These are phyloP conservation scores for Linnemannia hyalina DNA, from an alignment of 192 early-diverging fungal species.

Conservation along the genomic window DNA sequence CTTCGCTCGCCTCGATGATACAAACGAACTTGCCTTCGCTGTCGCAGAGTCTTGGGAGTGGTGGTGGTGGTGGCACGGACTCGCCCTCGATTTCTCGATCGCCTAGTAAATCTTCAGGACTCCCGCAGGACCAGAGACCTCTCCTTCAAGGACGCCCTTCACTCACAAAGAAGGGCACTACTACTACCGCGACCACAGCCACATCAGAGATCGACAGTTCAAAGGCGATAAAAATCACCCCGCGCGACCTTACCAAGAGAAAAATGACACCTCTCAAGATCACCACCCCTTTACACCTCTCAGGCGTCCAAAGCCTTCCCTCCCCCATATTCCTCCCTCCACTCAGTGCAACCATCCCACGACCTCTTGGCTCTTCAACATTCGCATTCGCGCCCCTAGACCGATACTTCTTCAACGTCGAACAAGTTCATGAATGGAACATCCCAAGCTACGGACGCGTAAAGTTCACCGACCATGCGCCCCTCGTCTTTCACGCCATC, in stretches of 20 bases:
- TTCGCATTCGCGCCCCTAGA: constrained; percentile 11
- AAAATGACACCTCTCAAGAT: constrained; percentile 33
- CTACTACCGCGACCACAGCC: background rate
- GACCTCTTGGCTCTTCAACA: background rate
- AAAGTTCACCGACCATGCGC: constrained; percentile 46
- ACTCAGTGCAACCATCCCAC: constrained; percentile 38
- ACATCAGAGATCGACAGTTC: background rate
- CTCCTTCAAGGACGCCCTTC: constrained; percentile 2
- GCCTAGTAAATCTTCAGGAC: constrained; percentile 8
- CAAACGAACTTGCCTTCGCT: constrained; percentile 7
- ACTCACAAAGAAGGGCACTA: background rate
- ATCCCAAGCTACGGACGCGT: constrained; percentile 49
- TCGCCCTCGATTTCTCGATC: constrained; percentile 19
- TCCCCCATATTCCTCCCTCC: constrained; percentile 44
- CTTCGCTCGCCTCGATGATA: constrained; percentile 11
- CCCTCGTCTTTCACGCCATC: constrained; percentile 43
- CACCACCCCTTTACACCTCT: constrained; percentile 28
- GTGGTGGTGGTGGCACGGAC: background rate
- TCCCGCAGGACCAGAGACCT: background rate
- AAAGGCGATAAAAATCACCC: background rate
- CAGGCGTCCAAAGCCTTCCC: constrained; percentile 19
- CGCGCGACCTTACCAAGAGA: background rate
- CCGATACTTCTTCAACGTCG: constrained; percentile 32
- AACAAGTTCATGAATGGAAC: constrained; percentile 55
- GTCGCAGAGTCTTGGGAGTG: background rate